Base-by-base conservation (phyloP, 2,329 filamentous ascomycete genomes). In the Trichoderma koningiopsis region DNA sequence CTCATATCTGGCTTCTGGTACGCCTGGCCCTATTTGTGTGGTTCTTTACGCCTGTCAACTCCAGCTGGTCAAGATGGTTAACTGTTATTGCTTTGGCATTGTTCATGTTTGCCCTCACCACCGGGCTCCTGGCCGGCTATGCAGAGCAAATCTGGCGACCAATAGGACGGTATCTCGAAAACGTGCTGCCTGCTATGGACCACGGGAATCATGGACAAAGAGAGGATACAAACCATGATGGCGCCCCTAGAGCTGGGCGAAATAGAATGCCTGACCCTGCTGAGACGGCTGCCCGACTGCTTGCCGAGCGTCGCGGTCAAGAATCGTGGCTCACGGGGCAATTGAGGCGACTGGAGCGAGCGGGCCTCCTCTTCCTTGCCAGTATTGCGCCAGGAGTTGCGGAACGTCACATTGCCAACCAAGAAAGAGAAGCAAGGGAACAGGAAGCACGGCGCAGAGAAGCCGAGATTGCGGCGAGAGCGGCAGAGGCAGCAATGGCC, bases 361-460 rank as follows among this genome's bases (percentile, higher is more conserved):
- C 88, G 22, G 82, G 86, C 0, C 82, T 91, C 19, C 80, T 91
- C 29, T 91, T 91, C 74, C 79, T 91, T 27, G 89, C 89, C 24
- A 91, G 89, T 75, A 84, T 91, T 70, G 87, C 88, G 1, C 89
- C 89, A 0, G 89, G 89, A 11, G 84, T 91, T 29, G 88, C 88
- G 0, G 89, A 91, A 77, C 81, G 88, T 60, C 89, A 91, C 71
- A 90, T 91, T 70, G 86, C 85, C 29, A 83, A 86, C 56, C 76
- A 88, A 2, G 86, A 88, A 73, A 85, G 83, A 4, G 83, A 86
- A 68, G 84, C 82, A 49, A 79, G 83, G 61, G 81, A 77, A 2
- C 84, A 74, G 35, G 72, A 84, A 72, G 76, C 79, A 52, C 78
- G 82, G 70, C 79, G 83, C 31, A 79, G 79, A 72, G 82, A 86